Evolutionary conservation across 306 rosid genomes (phyloP).

Genomic region (Trifolium subterraneum): DNA sequence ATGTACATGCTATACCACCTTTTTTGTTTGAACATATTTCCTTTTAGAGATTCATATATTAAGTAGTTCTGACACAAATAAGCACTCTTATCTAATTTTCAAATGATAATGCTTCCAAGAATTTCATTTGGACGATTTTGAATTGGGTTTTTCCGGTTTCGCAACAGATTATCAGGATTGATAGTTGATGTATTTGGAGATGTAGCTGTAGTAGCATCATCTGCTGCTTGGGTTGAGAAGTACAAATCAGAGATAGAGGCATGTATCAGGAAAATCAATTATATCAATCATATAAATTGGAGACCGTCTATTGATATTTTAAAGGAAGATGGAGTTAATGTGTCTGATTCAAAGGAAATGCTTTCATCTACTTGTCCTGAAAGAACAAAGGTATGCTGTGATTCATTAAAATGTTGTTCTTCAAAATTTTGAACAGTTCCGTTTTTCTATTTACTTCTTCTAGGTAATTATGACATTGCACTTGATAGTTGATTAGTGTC

Average conservation of each 20-base stretch:
- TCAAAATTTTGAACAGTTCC: slow-evolving; percentile 12
- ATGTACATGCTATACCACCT: not conserved
- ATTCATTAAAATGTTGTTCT: slow-evolving; percentile 22
- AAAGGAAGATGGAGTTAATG: slow-evolving; percentile 84
- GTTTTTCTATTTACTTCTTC: slow-evolving; percentile 1
- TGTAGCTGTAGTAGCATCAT: slow-evolving; percentile 88
- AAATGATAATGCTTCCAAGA: slow-evolving; percentile 25
- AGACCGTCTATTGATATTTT: slow-evolving; percentile 85
- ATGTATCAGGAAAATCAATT: slow-evolving; percentile 52
- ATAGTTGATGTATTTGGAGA: slow-evolving; percentile 87
- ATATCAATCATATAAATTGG: slow-evolving; percentile 78
- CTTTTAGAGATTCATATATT: slow-evolving; percentile 1
- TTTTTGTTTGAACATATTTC: slow-evolving; percentile 35
- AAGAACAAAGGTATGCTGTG: slow-evolving; percentile 68
- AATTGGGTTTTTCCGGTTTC: slow-evolving; percentile 36
- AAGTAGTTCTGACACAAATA: slow-evolving; percentile 24
- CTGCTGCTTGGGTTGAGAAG: slow-evolving; percentile 99
- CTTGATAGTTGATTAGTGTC: slow-evolving; percentile 10
- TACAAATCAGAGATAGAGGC: slow-evolving; percentile 78
- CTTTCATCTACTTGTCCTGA: slow-evolving; percentile 62
- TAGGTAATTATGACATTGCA: not conserved
- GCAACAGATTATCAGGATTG: slow-evolving; percentile 81
- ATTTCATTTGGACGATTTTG: slow-evolving; percentile 30
- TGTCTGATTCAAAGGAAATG: slow-evolving; percentile 57
- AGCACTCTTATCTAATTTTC: slow-evolving; percentile 16